Percentiles rank a stretch among this genome's conserved stretches.
These are phyloP conservation scores for Neocallimastix lanati DNA, from an alignment of 192 early-diverging fungal species.

Conservation along the genomic window DNA sequence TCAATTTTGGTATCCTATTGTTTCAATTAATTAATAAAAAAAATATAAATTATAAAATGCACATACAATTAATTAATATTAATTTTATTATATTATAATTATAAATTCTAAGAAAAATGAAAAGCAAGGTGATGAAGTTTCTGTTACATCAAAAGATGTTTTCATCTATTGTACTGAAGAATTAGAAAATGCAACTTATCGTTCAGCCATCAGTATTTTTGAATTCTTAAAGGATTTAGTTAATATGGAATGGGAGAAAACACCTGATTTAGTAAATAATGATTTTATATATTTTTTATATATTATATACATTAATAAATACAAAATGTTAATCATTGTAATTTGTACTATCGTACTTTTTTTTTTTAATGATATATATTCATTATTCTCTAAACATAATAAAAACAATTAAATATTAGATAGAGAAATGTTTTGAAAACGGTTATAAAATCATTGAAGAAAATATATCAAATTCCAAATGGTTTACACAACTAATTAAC, in stretches of 20 bases:
- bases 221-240: background rate
- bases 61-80: no score
- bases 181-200: slow-evolving; percentile 5
- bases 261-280: background rate
- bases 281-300: background rate
- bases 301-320: no score
- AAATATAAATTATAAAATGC: no score
- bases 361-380: no score
- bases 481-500: background rate
- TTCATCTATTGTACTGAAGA: slow-evolving; percentile 4
- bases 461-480: background rate
- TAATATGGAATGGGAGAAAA: slow-evolving; percentile 3
- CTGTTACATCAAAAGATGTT: background rate
- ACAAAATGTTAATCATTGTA: no score
- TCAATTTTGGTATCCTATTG: no score
- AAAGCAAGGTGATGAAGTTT: background rate
- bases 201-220: slow-evolving; percentile 2
- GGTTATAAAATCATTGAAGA: background rate
- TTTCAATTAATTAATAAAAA: background rate
- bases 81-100: no score
- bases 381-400: no score
- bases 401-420: background rate
- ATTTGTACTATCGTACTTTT: no score
- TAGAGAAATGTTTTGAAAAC: background rate
- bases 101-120: background rate